Base-by-base conservation (phyloP, 2,329 filamentous ascomycete genomes). In the Neonectria neomacrospora region DNA sequence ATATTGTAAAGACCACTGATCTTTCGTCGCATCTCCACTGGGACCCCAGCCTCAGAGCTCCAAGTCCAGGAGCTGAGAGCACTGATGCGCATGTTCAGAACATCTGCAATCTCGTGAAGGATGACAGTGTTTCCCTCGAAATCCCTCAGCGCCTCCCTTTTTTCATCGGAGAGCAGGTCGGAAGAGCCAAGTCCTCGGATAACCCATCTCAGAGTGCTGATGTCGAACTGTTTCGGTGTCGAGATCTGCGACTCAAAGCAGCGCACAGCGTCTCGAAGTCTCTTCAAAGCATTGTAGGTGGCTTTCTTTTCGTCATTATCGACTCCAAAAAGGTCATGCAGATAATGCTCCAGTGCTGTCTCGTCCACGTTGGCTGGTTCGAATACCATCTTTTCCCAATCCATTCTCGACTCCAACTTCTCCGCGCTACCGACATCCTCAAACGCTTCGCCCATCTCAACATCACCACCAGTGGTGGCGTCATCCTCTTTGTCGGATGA, bases 21-120 rank as follows among this genome's bases (percentile, higher is more conserved):
- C 60, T 83, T 81, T n/a, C 82, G 79, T 14, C 79, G 78, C 71
- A 82, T 79, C 65, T 82, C 75, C 0, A 85, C 70, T 0, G 73
- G 71, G 0, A 85, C 77, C 3, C 77, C 75, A 0, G 75, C 68
- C 1, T 79, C 79, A 0, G 72, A 62, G 30, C 63, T 74, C 84
- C 84, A 86, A 0, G 78, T 75, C 83, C 84, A 86, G 3, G 74
- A 75, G 3, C 78, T 73, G 1, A 86, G 69, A 0, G 78, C 76
- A 3, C 79, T 73, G 6, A 85, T 75, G 14, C 83, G 78, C 79
- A 86, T 84, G 64, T 86, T 85, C 53, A 86, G 77, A 2, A 86
- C 83, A 58, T 86, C 83, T 0, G 81, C 80, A 14, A 86, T 79
- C 71, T 86, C 84, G 2, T 73, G 73, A 11, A 85, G 66, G 9